These are phyloP conservation scores for Cydonia oblonga DNA, from an alignment of 331 rosid genomes.

Conservation along the genomic window DNA sequence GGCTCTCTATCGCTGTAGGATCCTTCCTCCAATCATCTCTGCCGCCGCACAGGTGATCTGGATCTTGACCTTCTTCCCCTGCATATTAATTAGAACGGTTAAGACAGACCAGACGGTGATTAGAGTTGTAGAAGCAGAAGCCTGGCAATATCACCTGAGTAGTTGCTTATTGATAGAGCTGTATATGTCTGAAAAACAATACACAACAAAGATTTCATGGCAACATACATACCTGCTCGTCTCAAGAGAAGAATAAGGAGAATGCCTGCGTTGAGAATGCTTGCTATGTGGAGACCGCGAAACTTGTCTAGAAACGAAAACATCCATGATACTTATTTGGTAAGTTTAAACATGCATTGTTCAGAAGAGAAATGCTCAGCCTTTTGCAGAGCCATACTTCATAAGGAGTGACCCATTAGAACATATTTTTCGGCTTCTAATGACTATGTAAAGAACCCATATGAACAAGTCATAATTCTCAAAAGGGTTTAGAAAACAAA, in stretches of 20 bases:
- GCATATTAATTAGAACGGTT: conserved; percentile 25
- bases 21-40: conserved; percentile 39
- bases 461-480: conserved; percentile 2
- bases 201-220: conserved; percentile 41
- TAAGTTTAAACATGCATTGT: conserved; percentile 48
- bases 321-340: conserved; percentile 78
- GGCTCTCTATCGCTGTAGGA: neutral
- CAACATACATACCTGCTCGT: conserved; percentile 56
- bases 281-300: conserved; percentile 99
- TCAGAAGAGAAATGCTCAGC: conserved; percentile 39
- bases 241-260: conserved; percentile 96
- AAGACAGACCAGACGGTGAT: conserved; percentile 15
- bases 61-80: conserved; percentile 89
- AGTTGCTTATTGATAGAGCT: conserved; percentile 40
- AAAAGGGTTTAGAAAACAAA: neutral
- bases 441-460: conserved; percentile 8
- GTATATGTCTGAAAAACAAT: conserved; percentile 58
- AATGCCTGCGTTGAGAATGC: conserved; percentile 99
- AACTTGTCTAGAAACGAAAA: conserved; percentile 97
- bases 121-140: conserved; percentile 19
- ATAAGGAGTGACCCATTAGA: conserved; percentile 29
- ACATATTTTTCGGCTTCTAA: conserved; percentile 22
- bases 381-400: conserved; percentile 46
- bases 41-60: conserved; percentile 67
- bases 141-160: conserved; percentile 62